Evolutionary conservation across 495 filamentous ascomycete species (phyloP).

Genomic region (Ramalina intermedia): DNA sequence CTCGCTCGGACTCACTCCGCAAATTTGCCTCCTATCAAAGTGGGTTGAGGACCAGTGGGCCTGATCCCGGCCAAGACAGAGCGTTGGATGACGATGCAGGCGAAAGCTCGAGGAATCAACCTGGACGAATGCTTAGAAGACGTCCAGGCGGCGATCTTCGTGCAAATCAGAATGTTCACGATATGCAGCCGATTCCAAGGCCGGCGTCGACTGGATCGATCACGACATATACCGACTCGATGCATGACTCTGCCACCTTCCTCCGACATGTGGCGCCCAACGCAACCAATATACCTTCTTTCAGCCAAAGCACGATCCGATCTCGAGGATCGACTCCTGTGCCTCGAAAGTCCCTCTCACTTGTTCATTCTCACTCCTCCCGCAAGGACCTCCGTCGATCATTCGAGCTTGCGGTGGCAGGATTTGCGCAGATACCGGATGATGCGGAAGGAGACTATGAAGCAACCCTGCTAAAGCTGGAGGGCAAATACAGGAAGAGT

Average conservation of each 20-base stretch:
- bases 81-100: constrained; percentile 9
- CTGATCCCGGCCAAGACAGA: constrained; percentile 43
- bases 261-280: constrained; percentile 15
- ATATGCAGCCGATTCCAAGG: constrained; percentile 43
- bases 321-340: constrained; percentile 14
- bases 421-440: constrained; percentile 80
- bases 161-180: constrained; percentile 59
- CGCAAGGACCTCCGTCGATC: constrained; percentile 68
- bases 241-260: constrained; percentile 41
- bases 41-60: constrained; percentile 43
- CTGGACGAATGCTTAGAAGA: constrained; percentile 52
- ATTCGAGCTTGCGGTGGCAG: constrained; percentile 79
- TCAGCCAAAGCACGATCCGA: constrained; percentile 4
- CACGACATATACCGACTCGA: constrained; percentile 52
- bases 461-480: constrained; percentile 79
- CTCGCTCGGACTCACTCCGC: constrained; percentile 23
- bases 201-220: constrained; percentile 62
- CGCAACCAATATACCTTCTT: neutral
- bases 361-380: constrained; percentile 62
- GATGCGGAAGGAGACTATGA: constrained; percentile 90
- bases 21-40: constrained; percentile 64
- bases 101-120: constrained; percentile 22
- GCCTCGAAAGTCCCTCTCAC: constrained; percentile 34
- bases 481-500: constrained; percentile 64
- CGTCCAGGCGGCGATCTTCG: constrained; percentile 82